Base-by-base conservation (phyloP, 176 grass and related monocot genomes). In the Olyra latifolia region DNA sequence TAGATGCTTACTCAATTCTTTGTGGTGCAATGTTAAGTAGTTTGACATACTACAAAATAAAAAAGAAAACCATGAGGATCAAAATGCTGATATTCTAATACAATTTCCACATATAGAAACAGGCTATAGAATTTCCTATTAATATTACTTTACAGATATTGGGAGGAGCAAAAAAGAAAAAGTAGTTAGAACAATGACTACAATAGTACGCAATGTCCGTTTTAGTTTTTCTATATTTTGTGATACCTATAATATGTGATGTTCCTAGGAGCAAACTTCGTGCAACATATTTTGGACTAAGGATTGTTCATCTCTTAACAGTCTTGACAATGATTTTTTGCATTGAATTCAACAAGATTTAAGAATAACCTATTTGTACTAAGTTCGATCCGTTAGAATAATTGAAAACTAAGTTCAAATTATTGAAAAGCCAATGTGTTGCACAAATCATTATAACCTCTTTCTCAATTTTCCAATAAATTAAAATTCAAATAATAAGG, bases 1-100 rank as follows among this genome's bases (percentile, higher is more conserved):
- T 69, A 39, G 43, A 24, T 65, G 52, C 15, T 27, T 23, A 56
- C 8, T 23, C n/a, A 20, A 48, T 48, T 48, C 46, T 48, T 48
- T 48, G 14, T 48, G 13, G 14, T 48, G 4, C 46, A 48, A 15
- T 15, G 3, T 48, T 48, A 48, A 48, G 46, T n/a, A 17, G 0
- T 2, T 5, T 5, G 25, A 59, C 56, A 27, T 11, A 27, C 6
- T 0, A 59, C 25, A 27, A 68, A 22, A 24, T 43, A 6, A 22
- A 58, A 42, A 68, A 25, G 19, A 23, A 69, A 69, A 41, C 35
- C 19, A 66, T 66, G 0, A 40, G 2, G 1, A 40, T 5, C 6
- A 69, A 71, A 71, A 71, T 71, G 68, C 14, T 27, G 15, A 44
- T 76, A 44, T 17, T 56, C 23, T 41, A 59, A 45, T 45, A 59